Percentiles rank a stretch among this genome's conserved stretches.
Conservation (phyloP, 345 rosid species). For the Salix suchowensis region DNA sequence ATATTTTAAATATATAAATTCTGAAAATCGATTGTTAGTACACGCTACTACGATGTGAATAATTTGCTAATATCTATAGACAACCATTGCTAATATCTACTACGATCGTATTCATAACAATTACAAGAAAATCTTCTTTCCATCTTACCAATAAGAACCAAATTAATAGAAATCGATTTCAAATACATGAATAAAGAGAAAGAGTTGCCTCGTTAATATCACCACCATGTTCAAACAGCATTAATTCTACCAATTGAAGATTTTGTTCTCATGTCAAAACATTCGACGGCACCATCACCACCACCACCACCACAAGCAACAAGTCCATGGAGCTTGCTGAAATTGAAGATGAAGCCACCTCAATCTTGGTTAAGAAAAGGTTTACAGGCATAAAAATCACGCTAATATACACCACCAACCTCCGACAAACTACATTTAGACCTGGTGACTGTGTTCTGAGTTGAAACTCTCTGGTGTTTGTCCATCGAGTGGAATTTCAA, state of each 20-base stretch:
- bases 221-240: slow-evolving; percentile 60
- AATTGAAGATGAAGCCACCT: slow-evolving; percentile 13
- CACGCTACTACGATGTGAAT: background rate
- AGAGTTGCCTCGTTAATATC: slow-evolving; percentile 54
- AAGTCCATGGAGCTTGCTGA: slow-evolving; percentile 80
- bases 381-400: background rate
- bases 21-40: too few relatives aligned
- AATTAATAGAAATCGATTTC: background rate
- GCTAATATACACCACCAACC: slow-evolving; percentile 40
- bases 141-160: background rate
- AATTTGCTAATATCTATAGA: background rate
- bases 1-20: too few relatives aligned
- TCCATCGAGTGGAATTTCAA: too few relatives aligned
- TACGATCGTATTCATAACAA: background rate
- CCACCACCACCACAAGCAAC: slow-evolving; percentile 99
- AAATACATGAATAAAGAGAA: slow-evolving; percentile 9
- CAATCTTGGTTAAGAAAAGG: slow-evolving; percentile 17
- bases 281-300: slow-evolving; percentile 90
- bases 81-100: too few relatives aligned
- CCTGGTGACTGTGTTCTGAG: slow-evolving; percentile 81
- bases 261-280: slow-evolving; percentile 82
- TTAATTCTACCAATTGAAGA: slow-evolving; percentile 78
- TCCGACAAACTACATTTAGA: slow-evolving; percentile 80
- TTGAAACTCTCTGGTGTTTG: too few relatives aligned
- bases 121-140: background rate